These are phyloP conservation scores for Gossypium schwendimanii DNA, from an alignment of 441 rosid species.

Conservation along the genomic window DNA sequence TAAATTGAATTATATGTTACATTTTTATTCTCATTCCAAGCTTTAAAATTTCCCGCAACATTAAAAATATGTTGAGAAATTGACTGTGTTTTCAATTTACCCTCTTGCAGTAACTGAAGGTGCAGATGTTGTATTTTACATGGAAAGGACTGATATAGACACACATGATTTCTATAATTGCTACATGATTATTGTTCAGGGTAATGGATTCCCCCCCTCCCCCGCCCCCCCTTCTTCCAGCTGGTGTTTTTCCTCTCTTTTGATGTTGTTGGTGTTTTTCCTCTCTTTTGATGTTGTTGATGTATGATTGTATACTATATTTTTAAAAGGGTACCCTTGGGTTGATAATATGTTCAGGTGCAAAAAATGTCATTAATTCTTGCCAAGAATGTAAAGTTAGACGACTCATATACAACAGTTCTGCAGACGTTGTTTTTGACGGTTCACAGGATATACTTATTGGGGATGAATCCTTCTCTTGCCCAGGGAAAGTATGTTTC, in stretches of 20 bases:
- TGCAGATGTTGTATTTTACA: conserved; percentile 58
- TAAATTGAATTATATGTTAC: not conserved
- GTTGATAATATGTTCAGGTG: conserved; percentile 37
- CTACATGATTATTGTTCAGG: conserved; percentile 76
- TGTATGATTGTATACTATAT: not conserved
- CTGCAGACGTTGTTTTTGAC: conserved; percentile 76
- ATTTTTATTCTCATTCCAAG: not conserved
- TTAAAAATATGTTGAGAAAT: not conserved
- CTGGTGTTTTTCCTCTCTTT: no score
- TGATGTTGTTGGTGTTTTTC: not conserved
- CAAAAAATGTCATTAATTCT: conserved; percentile 66
- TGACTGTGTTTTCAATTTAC: not conserved
- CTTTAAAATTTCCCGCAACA: conserved; percentile 5
- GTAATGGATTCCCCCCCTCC: conserved; percentile 22
- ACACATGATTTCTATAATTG: conserved; percentile 40
- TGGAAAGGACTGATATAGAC: conserved; percentile 47
- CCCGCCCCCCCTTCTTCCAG: not conserved
- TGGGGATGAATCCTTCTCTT: conserved; percentile 62
- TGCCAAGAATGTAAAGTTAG: conserved; percentile 73
- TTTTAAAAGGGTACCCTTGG: not conserved
- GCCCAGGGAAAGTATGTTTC: conserved; percentile 50
- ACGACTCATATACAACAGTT: conserved; percentile 67
- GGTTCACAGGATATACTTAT: conserved; percentile 56
- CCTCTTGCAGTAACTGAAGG: conserved; percentile 61
- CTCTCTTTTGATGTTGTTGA: not conserved